Percentiles rank a stretch among this genome's conserved stretches.
These are phyloP conservation scores for Fusarium solani-melongenae DNA, from an alignment of 2,329 filamentous ascomycete species.

Conservation along the genomic window DNA sequence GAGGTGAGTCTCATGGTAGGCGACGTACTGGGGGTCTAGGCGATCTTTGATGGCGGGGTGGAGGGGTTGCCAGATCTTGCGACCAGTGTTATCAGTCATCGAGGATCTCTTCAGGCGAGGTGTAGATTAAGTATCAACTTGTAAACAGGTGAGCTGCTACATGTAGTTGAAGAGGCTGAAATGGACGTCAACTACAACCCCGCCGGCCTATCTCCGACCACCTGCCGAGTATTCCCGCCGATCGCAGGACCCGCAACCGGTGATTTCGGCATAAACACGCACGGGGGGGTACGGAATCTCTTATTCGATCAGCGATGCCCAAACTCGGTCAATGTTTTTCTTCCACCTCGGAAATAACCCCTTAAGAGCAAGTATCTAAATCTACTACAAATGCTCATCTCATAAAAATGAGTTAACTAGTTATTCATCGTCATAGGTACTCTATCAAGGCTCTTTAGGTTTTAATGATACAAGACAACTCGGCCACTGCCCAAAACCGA, in stretches of 20 bases:
- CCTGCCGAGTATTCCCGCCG: background rate
- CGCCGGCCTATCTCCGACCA: background rate
- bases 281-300: background rate
- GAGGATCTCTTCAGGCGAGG: background rate
- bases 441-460: background rate
- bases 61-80: conserved; percentile 47
- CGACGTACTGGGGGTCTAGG: conserved; percentile 53
- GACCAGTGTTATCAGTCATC: conserved; percentile 12
- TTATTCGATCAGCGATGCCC: background rate
- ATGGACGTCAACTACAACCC: background rate
- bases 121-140: background rate
- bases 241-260: background rate
- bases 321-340: background rate
- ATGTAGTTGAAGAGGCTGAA: background rate
- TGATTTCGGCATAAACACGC: background rate
- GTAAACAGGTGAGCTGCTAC: background rate
- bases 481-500: background rate
- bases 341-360: background rate
- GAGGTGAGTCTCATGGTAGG: conserved; percentile 51
- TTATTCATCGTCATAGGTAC: background rate
- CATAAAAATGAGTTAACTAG: background rate
- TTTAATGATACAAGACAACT: background rate
- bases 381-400: background rate
- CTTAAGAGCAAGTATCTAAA: background rate
- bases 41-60: conserved; percentile 45